phyloP scores from a whole-genome alignment of 805 yeast genomes.

The Candida coquimbonensis region DNA sequence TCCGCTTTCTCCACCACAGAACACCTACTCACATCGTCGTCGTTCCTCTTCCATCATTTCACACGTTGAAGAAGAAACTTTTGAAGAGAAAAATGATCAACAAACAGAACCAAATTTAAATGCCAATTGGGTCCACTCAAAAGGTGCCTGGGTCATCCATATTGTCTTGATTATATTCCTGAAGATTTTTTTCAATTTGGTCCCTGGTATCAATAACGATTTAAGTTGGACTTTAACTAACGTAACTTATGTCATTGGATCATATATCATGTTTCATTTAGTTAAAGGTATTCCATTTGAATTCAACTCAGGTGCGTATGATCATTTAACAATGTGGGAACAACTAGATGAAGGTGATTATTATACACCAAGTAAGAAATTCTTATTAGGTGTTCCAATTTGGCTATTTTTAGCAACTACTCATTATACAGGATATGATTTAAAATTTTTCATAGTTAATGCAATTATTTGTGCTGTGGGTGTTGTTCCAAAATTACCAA shows the following conservation, averaged over 20 bases:
- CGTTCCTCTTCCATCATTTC: constrained; percentile 87
- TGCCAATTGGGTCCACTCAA: constrained; percentile 93
- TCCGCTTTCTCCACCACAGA: constrained; percentile 6
- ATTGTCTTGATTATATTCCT: constrained; percentile 71
- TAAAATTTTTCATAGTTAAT: constrained; percentile 71
- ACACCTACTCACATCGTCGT: constrained; percentile 36
- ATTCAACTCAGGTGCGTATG: constrained; percentile 94
- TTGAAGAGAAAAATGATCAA: constrained; percentile 90
- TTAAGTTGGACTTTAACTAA: constrained; percentile 93
- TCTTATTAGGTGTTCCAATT: constrained; percentile 88
- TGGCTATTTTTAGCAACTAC: constrained; percentile 78
- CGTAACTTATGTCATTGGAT: constrained; percentile 81
- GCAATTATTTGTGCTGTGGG: constrained; percentile 70
- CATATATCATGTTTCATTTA: constrained; percentile 93
- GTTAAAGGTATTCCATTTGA: constrained; percentile 97
- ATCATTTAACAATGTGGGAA: constrained; percentile 97
- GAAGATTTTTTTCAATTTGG: constrained; percentile 68
- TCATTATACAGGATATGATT: constrained; percentile 82
- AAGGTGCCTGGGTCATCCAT: constrained; percentile 96
- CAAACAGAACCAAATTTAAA: constrained; percentile 82
- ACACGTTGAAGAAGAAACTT: constrained; percentile 87
- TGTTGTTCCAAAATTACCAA: constrained; percentile 87
- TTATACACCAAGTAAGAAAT: constrained; percentile 94
- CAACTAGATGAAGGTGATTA: constrained; percentile 93
- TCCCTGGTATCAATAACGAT: constrained; percentile 77